These are phyloP conservation scores for Hypomyces perniciosus DNA, from an alignment of 2,329 filamentous ascomycete genomes.

Conservation along the genomic window DNA sequence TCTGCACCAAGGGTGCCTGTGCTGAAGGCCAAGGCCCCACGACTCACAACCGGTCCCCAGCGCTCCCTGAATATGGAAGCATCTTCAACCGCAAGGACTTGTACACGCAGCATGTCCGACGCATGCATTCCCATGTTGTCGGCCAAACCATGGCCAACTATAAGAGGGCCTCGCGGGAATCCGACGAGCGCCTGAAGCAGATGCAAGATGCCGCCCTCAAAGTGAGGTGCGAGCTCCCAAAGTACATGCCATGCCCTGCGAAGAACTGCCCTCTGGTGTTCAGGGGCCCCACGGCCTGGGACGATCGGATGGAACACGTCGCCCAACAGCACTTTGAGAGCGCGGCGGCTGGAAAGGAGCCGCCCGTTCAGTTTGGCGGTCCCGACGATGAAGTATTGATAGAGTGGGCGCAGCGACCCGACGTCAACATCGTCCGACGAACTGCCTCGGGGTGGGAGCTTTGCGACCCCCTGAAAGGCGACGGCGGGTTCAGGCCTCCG, in stretches of 20 bases:
- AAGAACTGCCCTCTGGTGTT: slow-evolving; percentile 56
- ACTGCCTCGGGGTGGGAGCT: slow-evolving; percentile 27
- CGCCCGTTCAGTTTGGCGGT: slow-evolving; percentile 33
- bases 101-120: slow-evolving; percentile 79
- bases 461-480: slow-evolving; percentile 25
- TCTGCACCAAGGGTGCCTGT: slow-evolving; percentile 63
- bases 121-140: slow-evolving; percentile 63
- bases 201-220: slow-evolving; percentile 55
- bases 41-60: slow-evolving; percentile 8
- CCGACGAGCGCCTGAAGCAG: slow-evolving; percentile 49
- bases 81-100: slow-evolving; percentile 88
- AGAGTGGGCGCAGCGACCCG: slow-evolving; percentile 31
- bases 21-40: slow-evolving; percentile 26
- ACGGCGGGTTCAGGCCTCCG: not conserved
- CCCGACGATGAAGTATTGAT: slow-evolving; percentile 32
- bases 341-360: slow-evolving; percentile 25
- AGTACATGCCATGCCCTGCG: slow-evolving; percentile 54
- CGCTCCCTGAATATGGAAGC: slow-evolving; percentile 45
- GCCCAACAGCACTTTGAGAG: slow-evolving; percentile 65
- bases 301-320: slow-evolving; percentile 81
- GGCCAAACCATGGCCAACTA: slow-evolving; percentile 33
- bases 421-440: slow-evolving; percentile 28
- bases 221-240: slow-evolving; percentile 57
- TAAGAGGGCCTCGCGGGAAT: slow-evolving; percentile 31
- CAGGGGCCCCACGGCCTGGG: slow-evolving; percentile 61